A percentile compares a stretch with the other conserved stretches of the same genome.
phyloP scores from a whole-genome alignment of 164 flowering plant genomes.

The Umbilicus rupestris region DNA sequence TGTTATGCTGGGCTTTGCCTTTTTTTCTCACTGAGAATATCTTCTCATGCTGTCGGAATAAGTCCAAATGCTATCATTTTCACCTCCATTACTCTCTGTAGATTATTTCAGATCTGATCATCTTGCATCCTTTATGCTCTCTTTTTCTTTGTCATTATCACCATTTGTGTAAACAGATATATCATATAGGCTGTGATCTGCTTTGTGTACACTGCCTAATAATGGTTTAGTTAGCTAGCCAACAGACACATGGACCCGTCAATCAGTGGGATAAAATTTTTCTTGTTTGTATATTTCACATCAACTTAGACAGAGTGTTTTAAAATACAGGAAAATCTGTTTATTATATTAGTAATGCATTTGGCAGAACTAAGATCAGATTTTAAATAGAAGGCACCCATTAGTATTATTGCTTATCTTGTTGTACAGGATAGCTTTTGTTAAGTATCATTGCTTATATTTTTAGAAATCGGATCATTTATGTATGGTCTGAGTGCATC shows the following conservation, averaged over 20 bases:
- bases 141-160: too few relatives aligned
- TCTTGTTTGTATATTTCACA: neutral
- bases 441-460: neutral
- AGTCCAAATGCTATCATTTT: neutral
- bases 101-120: neutral
- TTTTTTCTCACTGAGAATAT: neutral
- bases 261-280: neutral
- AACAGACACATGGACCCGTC: neutral
- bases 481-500: neutral
- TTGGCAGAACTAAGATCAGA: neutral
- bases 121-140: neutral
- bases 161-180: too few relatives aligned
- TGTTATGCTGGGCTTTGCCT: neutral
- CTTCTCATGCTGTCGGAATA: neutral
- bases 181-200: too few relatives aligned
- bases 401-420: neutral
- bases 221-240: neutral
- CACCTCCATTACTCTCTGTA: neutral
- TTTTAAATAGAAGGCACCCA: neutral
- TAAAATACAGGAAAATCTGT: neutral
- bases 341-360: neutral
- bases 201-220: neutral
- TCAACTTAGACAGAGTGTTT: neutral
- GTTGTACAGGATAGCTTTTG: neutral
- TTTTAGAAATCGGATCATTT: neutral